Base-by-base conservation (phyloP, 331 rosid species). In the Pyracantha coccinea region DNA sequence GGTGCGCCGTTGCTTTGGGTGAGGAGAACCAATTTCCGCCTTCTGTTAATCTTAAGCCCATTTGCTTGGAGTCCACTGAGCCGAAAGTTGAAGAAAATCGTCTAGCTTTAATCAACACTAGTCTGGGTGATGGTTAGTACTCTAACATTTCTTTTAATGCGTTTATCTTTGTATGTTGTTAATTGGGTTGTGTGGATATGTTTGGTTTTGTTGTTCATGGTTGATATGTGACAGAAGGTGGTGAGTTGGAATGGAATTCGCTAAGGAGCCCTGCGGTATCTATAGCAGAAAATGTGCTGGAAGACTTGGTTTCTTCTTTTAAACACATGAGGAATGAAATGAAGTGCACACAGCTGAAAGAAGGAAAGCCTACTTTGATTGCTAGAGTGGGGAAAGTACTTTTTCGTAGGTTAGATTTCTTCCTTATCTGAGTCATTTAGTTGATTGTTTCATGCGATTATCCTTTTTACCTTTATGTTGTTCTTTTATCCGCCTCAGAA, bases 381-480 rank as follows among this genome's bases (percentile, higher is more conserved):
- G 91, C 87, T 28, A 79, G 85, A 79, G 24, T 84, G 76, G 91
- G 91, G 45, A 87, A 80, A 75, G 21, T 88, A 73, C 75, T 80
- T 19, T 85, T 87, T 72, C 78, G 64, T 63, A 68, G 85, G 87
- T 79, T 68, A 38, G 75, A 2, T 8, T 24, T 32, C 9, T 29
- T 29, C 73, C 41, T 41, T 73, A 4, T 45, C 7, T 20, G 35
- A 21, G 52, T 71, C 61, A 23, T 14, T 12, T 45, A 35, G 16
- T 45, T 70, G 64, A 53, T 27, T 5, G 15, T 69, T 32, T 69
- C 76, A 45, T 70, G 7, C 8, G 17, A 29, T 50, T 15, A 58
- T 19, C 17, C 17, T 50, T 13, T 41, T 41, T 41, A 41, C 47
- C 13, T 33, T 28, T 41, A 10, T 41, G 14, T 63, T 50, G 21